Evolutionary conservation across 371 early-diverging fungal species (phyloP), one percentile per base, ranked within the genome.

Genomic region (Haplosporangium sp.): DNA sequence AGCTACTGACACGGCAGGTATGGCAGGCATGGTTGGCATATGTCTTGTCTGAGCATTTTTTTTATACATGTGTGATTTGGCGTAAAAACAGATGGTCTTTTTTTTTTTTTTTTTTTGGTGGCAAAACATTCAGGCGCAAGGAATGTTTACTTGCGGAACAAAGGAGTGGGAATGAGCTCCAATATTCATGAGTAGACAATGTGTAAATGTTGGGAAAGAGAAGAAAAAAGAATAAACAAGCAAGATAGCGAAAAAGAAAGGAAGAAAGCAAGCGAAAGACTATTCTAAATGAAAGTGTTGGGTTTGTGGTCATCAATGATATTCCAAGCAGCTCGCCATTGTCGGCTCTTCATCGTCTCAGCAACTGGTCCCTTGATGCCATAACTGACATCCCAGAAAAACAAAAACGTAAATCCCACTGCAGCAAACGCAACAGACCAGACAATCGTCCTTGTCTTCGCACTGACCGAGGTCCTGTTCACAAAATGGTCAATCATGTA

Each of bases 381-480:
- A 83, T 91, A 96, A 3, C 94, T 91, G 55, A 96, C 84, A 53
- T 93, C 93, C 57, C 93, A 86, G 83, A 96, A 96, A 75, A 87
- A 93, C 58, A 89, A 62, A 73, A 94, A 96, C 47, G 89, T 85
- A 0, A 43, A 54, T 18, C 77, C 76, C 18, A 93, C 84, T 2
- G 82, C 68, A 13, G 79, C 45, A 63, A 89, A 87, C 6, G 86
- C 82, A 20, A 84, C 51, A 37, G 81, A 77, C 75, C 90, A 87
- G 11, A 88, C 73, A 10, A 77, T 55, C 52, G 65, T 64, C 66
- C 81, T 81, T 6, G 72, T 74, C 43, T 61, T 53, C 1, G 67
- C 36, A 10, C 73, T 81, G 6, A 70, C 58, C 0, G 55, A 58
- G 5, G 74, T 46, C 11, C 67, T 38, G n/a, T 29, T n/a, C 61